A percentile compares a stretch with the other conserved stretches of the same genome.
Conservation (phyloP, 2,329 filamentous ascomycete genomes). For the Myriosclerotinia curreyana region DNA sequence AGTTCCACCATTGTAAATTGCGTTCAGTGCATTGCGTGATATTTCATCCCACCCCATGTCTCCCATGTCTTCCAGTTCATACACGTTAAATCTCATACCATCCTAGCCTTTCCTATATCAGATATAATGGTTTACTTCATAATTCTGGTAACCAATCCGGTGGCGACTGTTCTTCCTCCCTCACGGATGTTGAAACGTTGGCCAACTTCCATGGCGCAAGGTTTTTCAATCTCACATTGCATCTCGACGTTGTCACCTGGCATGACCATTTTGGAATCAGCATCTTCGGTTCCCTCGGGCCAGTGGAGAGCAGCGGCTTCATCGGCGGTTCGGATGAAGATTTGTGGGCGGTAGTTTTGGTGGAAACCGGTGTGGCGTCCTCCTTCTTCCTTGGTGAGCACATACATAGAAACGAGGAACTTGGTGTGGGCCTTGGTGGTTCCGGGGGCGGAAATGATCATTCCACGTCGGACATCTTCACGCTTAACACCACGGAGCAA, state of each 20-base stretch:
- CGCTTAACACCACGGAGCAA: conserved; percentile 93
- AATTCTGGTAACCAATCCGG: conserved; percentile 76
- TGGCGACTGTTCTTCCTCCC: conserved; percentile 86
- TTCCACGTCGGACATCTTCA: conserved; percentile 90
- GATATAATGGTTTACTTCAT: conserved; percentile 42
- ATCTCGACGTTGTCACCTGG: conserved; percentile 99
- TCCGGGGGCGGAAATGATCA: conserved; percentile 86
- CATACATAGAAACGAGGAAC: conserved; percentile 95
- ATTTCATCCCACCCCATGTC: not conserved
- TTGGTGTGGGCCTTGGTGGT: conserved; percentile 82
- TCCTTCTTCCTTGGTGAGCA: conserved; percentile 96
- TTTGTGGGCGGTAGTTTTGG: conserved; percentile 94
- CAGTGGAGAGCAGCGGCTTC: conserved; percentile 75
- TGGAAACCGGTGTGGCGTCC: conserved; percentile 94
- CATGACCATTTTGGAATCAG: conserved; percentile 80
- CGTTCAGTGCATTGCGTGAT: conserved; percentile 3
- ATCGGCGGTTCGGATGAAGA: conserved; percentile 92
- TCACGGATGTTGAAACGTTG: conserved; percentile 98
- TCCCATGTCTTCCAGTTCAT: not conserved
- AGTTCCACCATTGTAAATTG: conserved; percentile 2
- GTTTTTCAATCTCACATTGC: conserved; percentile 79
- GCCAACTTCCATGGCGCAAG: conserved; percentile 83
- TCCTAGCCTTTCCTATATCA: not conserved
- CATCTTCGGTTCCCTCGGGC: conserved; percentile 77
- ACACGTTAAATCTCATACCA: conserved; percentile 2